These are phyloP conservation scores for Venturia effusa DNA, from an alignment of 2,329 filamentous ascomycete genomes.

Conservation along the genomic window DNA sequence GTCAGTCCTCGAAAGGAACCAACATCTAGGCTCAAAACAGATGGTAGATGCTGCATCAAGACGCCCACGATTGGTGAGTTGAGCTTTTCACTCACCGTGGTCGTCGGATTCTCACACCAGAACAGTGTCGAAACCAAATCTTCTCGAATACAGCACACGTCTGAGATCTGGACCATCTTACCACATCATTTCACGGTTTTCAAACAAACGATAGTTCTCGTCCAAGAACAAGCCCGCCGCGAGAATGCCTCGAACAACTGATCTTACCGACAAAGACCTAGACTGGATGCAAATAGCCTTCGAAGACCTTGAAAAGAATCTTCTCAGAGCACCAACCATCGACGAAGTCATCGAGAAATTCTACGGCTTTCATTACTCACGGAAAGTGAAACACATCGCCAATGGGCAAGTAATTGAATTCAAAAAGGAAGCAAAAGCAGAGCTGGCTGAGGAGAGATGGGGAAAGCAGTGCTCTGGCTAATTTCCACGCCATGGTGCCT, in stretches of 20 bases:
- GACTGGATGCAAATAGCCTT: conserved; percentile 4
- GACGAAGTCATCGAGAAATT: conserved; percentile 27
- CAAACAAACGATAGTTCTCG: background rate
- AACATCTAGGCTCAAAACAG: background rate
- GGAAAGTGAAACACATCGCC: background rate
- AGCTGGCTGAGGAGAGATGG: background rate
- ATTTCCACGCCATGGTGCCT: no score
- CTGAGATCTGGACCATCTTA: background rate
- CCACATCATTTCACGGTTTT: background rate
- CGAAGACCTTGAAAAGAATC: background rate
- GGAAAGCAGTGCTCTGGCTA: background rate
- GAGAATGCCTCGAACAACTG: background rate
- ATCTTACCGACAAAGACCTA: conserved; percentile 1
- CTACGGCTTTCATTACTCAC: conserved; percentile 24
- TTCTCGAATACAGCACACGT: background rate
- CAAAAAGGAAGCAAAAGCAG: background rate
- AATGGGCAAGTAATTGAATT: background rate
- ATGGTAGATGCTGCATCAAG: background rate
- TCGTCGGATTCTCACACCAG: background rate
- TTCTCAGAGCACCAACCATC: conserved; percentile 18
- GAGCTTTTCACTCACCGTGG: background rate
- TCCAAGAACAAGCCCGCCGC: background rate
- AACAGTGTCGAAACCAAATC: background rate
- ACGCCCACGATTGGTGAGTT: background rate
- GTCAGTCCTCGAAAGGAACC: background rate